Evolutionary conservation across 768 basidiomycete genomes (phyloP), one percentile per base, ranked within the genome.

Genomic region (Mycena leptocephala): DNA sequence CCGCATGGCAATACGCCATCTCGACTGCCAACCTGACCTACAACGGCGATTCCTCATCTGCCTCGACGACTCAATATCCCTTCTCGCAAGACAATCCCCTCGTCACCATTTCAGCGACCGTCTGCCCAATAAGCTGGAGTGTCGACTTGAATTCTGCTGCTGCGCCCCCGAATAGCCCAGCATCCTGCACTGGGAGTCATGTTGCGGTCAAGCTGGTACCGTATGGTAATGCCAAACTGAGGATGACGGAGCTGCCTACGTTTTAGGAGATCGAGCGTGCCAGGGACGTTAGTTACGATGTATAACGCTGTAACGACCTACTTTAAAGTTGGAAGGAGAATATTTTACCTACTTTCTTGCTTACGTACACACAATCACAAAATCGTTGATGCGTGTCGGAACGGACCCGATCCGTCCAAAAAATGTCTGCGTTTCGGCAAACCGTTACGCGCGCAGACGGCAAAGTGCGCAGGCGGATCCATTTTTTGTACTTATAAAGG

Each of bases 231-330:
- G 76, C 76, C 24, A 76, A 76, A 28, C 20, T 76, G 46, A 68
- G 76, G 33, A 72, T 76, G 56, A 68, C 76, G 16, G 76, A 76
- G 59, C n/a, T 76, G 30, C 70, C 70, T 8, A 72, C 65, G 5
- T 72, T 72, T 48, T 76, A 72, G 37, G 41, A 8, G 95, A 89
- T 1, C n/a, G n/a, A n/a, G n/a, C n/a, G n/a, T n/a, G n/a, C n/a
- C n/a, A n/a, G n/a, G n/a, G n/a, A n/a, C n/a, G n/a, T n/a, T n/a
- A n/a, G n/a, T n/a, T n/a, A n/a, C n/a, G n/a, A n/a, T n/a, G n/a
- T n/a, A n/a, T n/a, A n/a, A n/a, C n/a, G n/a, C n/a, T n/a, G n/a
- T n/a, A n/a, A n/a, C n/a, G n/a, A n/a, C n/a, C n/a, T n/a, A n/a
- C n/a, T n/a, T n/a, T n/a, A n/a, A n/a, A n/a, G n/a, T n/a, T n/a